A percentile compares a stretch with the other conserved stretches of the same genome.
These are phyloP conservation scores for Coniochaeta sp. DNA, from an alignment of 2,329 filamentous ascomycete genomes.

Conservation along the genomic window DNA sequence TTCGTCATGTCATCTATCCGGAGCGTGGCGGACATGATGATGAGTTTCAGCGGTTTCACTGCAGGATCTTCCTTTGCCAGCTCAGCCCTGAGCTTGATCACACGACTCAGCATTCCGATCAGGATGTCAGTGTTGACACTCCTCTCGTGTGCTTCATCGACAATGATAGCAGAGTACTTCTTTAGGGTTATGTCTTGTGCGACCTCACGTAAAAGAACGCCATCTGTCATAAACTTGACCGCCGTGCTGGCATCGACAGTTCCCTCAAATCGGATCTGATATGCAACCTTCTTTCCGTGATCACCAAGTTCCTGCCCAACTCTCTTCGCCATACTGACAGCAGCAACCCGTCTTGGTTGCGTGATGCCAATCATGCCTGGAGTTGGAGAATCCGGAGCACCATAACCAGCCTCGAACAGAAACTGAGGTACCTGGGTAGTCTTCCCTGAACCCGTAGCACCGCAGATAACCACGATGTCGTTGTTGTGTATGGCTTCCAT, in stretches of 20 bases:
- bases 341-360: constrained; percentile 88
- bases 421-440: constrained; percentile 98
- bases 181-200: constrained; percentile 78
- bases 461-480: constrained; percentile 83
- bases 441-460: constrained; percentile 93
- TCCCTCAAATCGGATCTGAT: constrained; percentile 93
- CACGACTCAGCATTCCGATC: constrained; percentile 93
- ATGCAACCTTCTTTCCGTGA: constrained; percentile 70
- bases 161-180: constrained; percentile 89
- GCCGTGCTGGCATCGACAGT: constrained; percentile 73
- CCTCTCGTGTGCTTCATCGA: constrained; percentile 95
- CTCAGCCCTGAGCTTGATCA: constrained; percentile 74
- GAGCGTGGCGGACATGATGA: constrained; percentile 97
- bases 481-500: constrained; percentile 97
- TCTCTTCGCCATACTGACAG: constrained; percentile 92
- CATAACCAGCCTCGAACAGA: constrained; percentile 88
- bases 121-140: constrained; percentile 97
- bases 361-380: constrained; percentile 93
- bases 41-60: constrained; percentile 74
- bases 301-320: constrained; percentile 79
- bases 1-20: constrained; percentile 84
- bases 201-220: constrained; percentile 86
- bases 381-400: constrained; percentile 66
- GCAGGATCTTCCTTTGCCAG: constrained; percentile 65
- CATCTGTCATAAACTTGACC: constrained; percentile 98